Evolutionary conservation across 805 yeast genomes (phyloP), one percentile per base, ranked within the genome.

Genomic region (Sugiyamaella marilandica): DNA sequence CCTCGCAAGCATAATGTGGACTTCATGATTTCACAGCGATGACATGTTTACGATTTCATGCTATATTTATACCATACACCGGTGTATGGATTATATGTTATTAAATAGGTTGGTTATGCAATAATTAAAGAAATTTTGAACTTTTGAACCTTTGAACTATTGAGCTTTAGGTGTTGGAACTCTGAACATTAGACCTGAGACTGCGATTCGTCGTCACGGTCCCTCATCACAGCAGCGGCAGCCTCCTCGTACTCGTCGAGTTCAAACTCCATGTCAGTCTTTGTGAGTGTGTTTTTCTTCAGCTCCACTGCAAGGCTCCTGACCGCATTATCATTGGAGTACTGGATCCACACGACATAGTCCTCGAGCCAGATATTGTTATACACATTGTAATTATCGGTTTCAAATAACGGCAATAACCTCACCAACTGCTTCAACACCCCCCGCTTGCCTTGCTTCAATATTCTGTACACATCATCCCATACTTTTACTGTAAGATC

Each of bases 361-460:
- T 91, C 97, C 61, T 86, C 89, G 4, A 89, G 59, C 74, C 87
- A 76, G 0, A 90, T 76, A 63, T 81, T 82, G 63, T 86, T 86
- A 65, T 91, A 91, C 5, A 88, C 89, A 64, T 89, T 87, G 65
- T 89, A 89, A 62, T 89, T 95, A 64, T 89, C 95, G 9, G 55
- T 45, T 5, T 55, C 57, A 67, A 91, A 91, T 10, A 86, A 69
- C 63, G 86, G 92, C 58, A 86, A 78, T 13, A 82, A 67, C 7
- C 78, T 80, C 31, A 90, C 69, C 21, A 92, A 63, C 1, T 78
- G 71, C 58, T 79, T 78, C 34, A 90, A 70, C 0, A 91, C 76
- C 11, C 78, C 74, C 47, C 86, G 72, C 61, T 83, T 84, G 1
- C 97, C 97, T 26, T 79, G 80, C 49, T 84, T 67, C 45, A 94